Evolutionary conservation across 345 rosid species (phyloP), one percentile per base, ranked within the genome.

Genomic region (Luvunga scandens): DNA sequence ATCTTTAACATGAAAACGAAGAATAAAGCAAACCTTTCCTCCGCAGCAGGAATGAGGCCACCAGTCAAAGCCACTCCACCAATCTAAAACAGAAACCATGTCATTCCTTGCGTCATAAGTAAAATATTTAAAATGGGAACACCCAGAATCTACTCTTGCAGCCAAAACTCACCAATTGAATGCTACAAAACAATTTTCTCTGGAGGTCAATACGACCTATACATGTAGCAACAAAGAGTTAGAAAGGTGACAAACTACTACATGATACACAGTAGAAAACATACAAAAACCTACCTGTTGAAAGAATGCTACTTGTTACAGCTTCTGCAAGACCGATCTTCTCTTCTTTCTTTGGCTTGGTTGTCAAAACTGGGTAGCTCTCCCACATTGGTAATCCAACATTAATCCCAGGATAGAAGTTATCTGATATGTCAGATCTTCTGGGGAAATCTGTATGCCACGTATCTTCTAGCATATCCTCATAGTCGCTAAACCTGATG

Each of bases 311-410:
- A 79, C 87, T 84, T 30, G 90, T 82, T 79, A 94, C 90, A 67
- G 97, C 99, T 88, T 96, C 97, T 21, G 99, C 98, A 31, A 96
- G 93, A 81, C 99, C 97, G 81, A 94, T 89, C 81, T 91, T 96
- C 86, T 96, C 99, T 89, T 91, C 99, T 80, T 89, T 96, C 86
- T 89, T 94, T 45, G 97, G 92, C 84, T 90, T 92, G 61, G 81
- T 71, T 77, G 89, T 75, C 45, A 89, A 88, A 76, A 86, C 79
- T 28, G 91, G 89, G 79, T 86, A 91, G 84, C 80, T 91, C 64
- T 94, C 98, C 98, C 98, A 93, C 90, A 96, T 81, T n/a, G 94
- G 87, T 78, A 88, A 78, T 72, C 94, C 97, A 81, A 77, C 84
- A 74, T 77, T 86, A 9, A 78, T 76, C 30, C 92, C 87, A 48